Conservation (phyloP, 768 basidiomycete species). For the Candolleomyces efflorescens region DNA sequence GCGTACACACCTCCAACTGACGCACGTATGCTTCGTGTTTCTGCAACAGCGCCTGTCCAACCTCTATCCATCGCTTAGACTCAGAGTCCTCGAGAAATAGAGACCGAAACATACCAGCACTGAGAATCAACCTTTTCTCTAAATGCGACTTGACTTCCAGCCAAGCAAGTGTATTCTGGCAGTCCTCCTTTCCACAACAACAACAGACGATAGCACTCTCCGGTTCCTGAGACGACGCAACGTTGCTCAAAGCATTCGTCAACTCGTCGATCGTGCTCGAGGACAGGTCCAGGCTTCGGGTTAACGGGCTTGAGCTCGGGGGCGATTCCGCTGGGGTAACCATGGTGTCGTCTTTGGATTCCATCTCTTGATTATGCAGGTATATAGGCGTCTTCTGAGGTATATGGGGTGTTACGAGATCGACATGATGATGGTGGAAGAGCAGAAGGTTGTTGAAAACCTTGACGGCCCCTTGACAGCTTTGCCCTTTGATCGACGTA, state of each 20-base stretch:
- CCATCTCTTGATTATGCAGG: constrained; percentile 12
- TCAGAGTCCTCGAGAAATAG: neutral
- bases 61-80: constrained; percentile 46
- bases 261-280: constrained; percentile 74
- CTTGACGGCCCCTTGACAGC: no score
- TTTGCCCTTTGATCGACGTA: no score
- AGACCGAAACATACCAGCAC: constrained; percentile 65
- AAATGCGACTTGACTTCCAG: constrained; percentile 60
- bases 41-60: constrained; percentile 84
- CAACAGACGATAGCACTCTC: constrained; percentile 50
- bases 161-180: constrained; percentile 64
- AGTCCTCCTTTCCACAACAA: constrained; percentile 64
- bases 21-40: constrained; percentile 85
- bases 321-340: constrained; percentile 43
- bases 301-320: constrained; percentile 19
- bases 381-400: neutral
- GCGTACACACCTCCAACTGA: constrained; percentile 49
- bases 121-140: constrained; percentile 74
- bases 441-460: neutral
- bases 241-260: constrained; percentile 65
- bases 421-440: neutral
- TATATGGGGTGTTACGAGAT: neutral
- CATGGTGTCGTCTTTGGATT: constrained; percentile 24
- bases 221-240: constrained; percentile 70
- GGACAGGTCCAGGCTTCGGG: constrained; percentile 48